Evolutionary conservation across 1,284 basidiomycete species (phyloP).

Genomic region (Amylostereum chailletii): DNA sequence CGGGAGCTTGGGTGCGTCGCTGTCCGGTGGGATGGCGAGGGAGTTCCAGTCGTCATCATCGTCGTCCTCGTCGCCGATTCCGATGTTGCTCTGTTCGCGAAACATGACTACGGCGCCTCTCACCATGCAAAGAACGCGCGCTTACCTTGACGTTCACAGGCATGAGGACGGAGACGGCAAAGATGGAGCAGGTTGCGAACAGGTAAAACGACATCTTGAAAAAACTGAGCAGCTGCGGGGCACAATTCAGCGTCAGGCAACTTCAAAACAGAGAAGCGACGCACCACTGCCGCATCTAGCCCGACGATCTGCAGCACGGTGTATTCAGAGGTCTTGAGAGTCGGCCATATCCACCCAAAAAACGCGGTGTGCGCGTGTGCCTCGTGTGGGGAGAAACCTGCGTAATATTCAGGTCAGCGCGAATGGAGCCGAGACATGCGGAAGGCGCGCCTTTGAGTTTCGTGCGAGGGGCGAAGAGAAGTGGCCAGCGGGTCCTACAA

Average conservation of each 20-base stretch:
- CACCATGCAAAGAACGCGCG: background rate
- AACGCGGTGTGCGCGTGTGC: slow-evolving; percentile 77
- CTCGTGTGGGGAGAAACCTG: slow-evolving; percentile 86
- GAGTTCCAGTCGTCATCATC: slow-evolving; percentile 33
- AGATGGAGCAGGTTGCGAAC: slow-evolving; percentile 79
- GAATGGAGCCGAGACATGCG: background rate
- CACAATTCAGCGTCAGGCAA: slow-evolving; percentile 1
- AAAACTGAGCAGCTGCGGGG: slow-evolving; percentile 79
- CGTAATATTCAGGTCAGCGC: background rate
- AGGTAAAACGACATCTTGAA: slow-evolving; percentile 92
- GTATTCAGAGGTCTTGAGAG: slow-evolving; percentile 83
- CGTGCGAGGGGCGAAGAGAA: slow-evolving; percentile 87
- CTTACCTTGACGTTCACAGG: slow-evolving; percentile 83
- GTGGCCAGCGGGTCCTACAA: slow-evolving; percentile 78
- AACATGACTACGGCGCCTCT: no score
- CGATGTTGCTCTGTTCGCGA: slow-evolving; percentile 56
- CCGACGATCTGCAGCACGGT: slow-evolving; percentile 96
- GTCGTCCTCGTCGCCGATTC: slow-evolving; percentile 51
- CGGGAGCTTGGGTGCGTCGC: slow-evolving; percentile 17
- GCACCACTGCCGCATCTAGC: slow-evolving; percentile 87
- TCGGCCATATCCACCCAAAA: slow-evolving; percentile 95
- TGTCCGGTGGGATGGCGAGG: slow-evolving; percentile 18
- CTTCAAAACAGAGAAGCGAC: slow-evolving; percentile 16
- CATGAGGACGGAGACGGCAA: slow-evolving; percentile 77
- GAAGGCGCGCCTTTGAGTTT: slow-evolving; percentile 76